Conservation (phyloP, 2,329 filamentous ascomycete species). For the Tympanopsis confertula region DNA sequence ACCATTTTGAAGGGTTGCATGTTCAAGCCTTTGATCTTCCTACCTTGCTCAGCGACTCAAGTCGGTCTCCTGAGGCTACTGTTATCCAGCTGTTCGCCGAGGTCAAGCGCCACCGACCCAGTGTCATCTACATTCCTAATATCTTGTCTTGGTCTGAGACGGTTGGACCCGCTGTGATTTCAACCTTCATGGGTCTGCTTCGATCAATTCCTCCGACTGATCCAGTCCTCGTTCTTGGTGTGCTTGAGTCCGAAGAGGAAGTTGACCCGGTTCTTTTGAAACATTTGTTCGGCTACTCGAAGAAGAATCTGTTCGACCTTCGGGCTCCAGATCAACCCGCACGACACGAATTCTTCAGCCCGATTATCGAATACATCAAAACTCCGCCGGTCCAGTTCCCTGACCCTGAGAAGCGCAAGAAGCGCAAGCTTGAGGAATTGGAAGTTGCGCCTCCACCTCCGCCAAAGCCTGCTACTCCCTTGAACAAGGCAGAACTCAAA, state of each 20-base stretch:
- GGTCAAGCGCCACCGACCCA: conserved; percentile 86
- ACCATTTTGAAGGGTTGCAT: conserved; percentile 86
- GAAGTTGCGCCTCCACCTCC: conserved; percentile 63
- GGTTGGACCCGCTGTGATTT: conserved; percentile 54
- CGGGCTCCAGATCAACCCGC: conserved; percentile 30
- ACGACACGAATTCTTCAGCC: conserved; percentile 70
- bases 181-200: conserved; percentile 55
- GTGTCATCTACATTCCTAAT: conserved; percentile 87
- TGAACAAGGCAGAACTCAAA: conserved; percentile 70
- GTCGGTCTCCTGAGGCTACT: conserved; percentile 66
- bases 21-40: conserved; percentile 90
- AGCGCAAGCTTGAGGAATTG: conserved; percentile 67
- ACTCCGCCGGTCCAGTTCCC: conserved; percentile 79
- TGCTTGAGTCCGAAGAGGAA: conserved; percentile 68
- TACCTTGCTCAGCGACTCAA: conserved; percentile 46
- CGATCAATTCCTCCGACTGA: conserved; percentile 68
- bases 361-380: conserved; percentile 63
- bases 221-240: conserved; percentile 79
- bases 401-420: conserved; percentile 75
- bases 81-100: conserved; percentile 86
- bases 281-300: conserved; percentile 77
- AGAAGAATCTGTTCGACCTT: conserved; percentile 56
- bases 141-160: conserved; percentile 70
- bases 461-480: conserved; percentile 33
- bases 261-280: conserved; percentile 53